Percentiles rank a stretch among this genome's conserved stretches.
Evolutionary conservation across 148 eudicot genomes (phyloP).

Genomic region (Salicornia ramosissima): DNA sequence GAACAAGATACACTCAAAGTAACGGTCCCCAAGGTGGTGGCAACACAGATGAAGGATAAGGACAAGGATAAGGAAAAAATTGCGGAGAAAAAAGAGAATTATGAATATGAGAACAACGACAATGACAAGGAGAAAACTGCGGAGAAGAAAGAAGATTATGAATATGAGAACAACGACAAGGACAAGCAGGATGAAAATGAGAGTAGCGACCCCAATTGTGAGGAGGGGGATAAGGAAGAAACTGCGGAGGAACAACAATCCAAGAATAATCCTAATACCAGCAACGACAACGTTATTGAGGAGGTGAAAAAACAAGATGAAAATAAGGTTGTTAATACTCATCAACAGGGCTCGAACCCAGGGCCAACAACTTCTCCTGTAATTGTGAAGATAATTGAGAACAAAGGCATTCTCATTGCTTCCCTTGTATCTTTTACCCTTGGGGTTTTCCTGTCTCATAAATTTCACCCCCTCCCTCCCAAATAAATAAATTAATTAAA

Average conservation of each 20-base stretch:
- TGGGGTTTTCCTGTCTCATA: conserved; percentile 43
- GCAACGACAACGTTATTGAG: no score
- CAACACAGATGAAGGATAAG: conserved; percentile 4
- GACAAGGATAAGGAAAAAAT: no score
- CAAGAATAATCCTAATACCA: not conserved
- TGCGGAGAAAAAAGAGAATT: no score
- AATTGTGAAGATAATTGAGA: conserved; percentile 26
- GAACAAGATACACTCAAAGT: conserved; percentile 45
- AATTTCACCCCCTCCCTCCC: conserved; percentile 27
- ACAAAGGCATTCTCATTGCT: conserved; percentile 39
- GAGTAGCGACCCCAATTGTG: not conserved
- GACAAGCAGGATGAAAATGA: conserved; percentile 4
- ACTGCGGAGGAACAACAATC: not conserved
- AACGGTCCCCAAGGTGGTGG: conserved; percentile 33
- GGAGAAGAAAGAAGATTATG: no score
- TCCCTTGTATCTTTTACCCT: conserved; percentile 56
- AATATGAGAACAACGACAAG: not conserved
- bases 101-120: no score
- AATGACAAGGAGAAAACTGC: no score
- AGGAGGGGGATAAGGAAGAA: not conserved
- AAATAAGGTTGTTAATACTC: no score
- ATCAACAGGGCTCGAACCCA: not conserved
- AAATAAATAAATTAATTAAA: no score
- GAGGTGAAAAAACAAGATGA: no score
- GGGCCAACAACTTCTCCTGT: conserved; percentile 17